Evolutionary conservation across 495 filamentous ascomycete genomes (phyloP), one percentile per base, ranked within the genome.

Genomic region (Penicillium desertorum): DNA sequence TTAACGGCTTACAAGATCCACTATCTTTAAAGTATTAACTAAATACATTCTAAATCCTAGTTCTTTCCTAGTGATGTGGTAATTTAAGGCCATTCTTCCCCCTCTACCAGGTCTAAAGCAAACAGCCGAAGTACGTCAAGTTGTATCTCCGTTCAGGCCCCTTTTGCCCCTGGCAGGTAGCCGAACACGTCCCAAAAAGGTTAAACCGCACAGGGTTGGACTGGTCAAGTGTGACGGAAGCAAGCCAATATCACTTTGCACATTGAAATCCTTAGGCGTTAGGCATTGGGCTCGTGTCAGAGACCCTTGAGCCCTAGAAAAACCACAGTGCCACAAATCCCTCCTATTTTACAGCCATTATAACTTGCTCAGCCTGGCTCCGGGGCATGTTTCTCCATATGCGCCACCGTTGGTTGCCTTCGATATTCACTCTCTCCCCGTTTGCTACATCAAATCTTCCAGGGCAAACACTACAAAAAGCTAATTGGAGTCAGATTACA

Each of bases 121-220:
- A 51, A 51, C 20, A 22, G 12, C 32, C 17, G 27, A 51, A 41
- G 20, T 51, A 53, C 25, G n/a, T n/a, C n/a, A n/a, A n/a, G n/a
- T 9, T 32, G 20, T 22, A 27, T 16, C 37, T 23, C 36, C 16
- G 45, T 45, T 47, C 45, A 47, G 46, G 11, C 42, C 25, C 23
- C 37, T 17, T 48, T 32, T 53, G 51, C 37, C 51, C 51, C 51
- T 54, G 51, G 12, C 51, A 54, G 51, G 12, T 30, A 54, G 41
- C 29, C 41, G 39, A 29, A 51, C 9, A 51, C 20, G 48, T 45
- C 52, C 41, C 22, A 39, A 46, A 55, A 55, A 41, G 53, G 42
- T 55, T 55, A 47, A 47, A n/a, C 52, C 11, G 23, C 14, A 9
- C 23, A 12, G 30, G 30, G 42, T 12, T 45, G 43, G 48, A 49